These are phyloP conservation scores for Stereocaulon alpinum DNA, from an alignment of 495 filamentous ascomycete genomes.

Conservation along the genomic window DNA sequence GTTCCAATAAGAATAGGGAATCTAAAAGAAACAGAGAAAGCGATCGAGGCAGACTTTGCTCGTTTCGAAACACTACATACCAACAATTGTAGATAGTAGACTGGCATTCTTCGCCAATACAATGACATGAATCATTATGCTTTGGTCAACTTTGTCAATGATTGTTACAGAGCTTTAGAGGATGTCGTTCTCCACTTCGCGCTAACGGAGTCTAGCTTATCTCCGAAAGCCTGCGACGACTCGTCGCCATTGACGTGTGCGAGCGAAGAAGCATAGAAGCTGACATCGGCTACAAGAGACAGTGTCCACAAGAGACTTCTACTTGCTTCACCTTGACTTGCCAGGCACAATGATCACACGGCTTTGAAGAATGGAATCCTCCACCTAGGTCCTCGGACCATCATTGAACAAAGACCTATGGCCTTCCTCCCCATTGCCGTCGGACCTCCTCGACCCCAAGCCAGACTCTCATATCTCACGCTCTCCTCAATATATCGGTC, in stretches of 20 bases:
- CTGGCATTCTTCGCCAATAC: too few relatives aligned
- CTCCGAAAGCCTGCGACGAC: neutral
- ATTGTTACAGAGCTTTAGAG: too few relatives aligned
- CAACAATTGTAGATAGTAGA: neutral
- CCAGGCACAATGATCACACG: neutral
- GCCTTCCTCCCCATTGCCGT: conserved; percentile 7
- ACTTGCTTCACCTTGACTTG: neutral
- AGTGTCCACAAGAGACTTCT: neutral
- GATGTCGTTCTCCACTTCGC: too few relatives aligned
- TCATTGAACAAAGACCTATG: conserved; percentile 10
- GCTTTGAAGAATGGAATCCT: neutral
- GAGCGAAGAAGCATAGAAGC: neutral
- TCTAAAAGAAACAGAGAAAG: too few relatives aligned
- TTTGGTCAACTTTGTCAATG: too few relatives aligned
- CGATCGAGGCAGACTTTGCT: too few relatives aligned
- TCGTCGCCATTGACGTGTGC: neutral
- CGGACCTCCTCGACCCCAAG: conserved; percentile 22
- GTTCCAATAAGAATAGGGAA: too few relatives aligned
- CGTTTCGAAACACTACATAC: too few relatives aligned
- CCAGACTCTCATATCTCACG: conserved; percentile 31
- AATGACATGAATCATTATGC: too few relatives aligned
- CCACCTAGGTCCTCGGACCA: neutral
- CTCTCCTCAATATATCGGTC: conserved; percentile 26
- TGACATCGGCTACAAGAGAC: neutral
- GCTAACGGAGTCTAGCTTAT: neutral